Base-by-base conservation (phyloP, 2,329 filamentous ascomycete genomes). In the Paecilomyces formosus region DNA sequence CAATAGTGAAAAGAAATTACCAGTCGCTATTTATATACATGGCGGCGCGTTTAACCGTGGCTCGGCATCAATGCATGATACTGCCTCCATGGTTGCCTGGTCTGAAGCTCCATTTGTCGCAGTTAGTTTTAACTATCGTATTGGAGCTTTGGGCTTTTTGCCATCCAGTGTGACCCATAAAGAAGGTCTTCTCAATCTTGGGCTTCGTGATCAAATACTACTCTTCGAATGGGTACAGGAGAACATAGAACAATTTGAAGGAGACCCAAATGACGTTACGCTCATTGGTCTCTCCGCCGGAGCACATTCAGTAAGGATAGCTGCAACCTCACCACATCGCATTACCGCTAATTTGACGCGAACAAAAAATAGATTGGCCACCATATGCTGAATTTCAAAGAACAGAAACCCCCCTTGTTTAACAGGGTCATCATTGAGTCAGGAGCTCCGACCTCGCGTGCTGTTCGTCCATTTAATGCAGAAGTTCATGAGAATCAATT, bases 111-210 rank as follows among this genome's bases (percentile, higher is more conserved):
- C 77, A 0, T 76, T 79, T 24, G 70, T 81, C 49, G 73, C 73
- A 4, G 75, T 81, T 3, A 74, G 72, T 55, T 76, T 80, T 55
- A 76, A 78, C 56, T 79, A 79, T 58, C 70, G 78, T 63, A 57
- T 79, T 72, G 65, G 79, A 64, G 58, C 76, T 69, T 63, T 90
- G 66, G 89, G 89, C 0, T 91, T 93, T 72, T 71, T 90, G 28
- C 81, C 83, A 9, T 85, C 80, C n/a, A 70, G 71, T 9, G 64
- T 82, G 57, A 78, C 82, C 30, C 75, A 78, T 13, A 79, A 79
- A 33, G 80, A 80, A 55, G 85, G 83, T 0, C 63, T 82, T 45
- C 73, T 87, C 13, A 76, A 76, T 55, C 62, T 71, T 2, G 73
- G 73, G 9, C 65, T 74, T 28, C 68, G 65, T 30, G 75, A 77